Conservation (phyloP, 371 early-diverging fungal species). For the Encephalitozoon cuniculi region DNA sequence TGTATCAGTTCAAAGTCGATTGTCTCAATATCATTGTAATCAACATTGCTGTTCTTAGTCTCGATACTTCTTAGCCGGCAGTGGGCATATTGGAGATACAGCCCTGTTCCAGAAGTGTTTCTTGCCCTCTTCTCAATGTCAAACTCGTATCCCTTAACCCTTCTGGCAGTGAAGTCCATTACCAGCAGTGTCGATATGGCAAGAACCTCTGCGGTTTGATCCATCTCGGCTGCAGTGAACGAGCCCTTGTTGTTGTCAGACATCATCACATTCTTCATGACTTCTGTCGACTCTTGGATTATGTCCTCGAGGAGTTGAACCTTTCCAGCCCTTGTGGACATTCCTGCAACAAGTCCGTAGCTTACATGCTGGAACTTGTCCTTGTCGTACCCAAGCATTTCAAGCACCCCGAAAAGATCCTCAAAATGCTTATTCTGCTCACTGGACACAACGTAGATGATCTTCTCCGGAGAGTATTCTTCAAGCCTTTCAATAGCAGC, state of each 20-base stretch:
- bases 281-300: conserved; percentile 74
- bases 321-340: conserved; percentile 93
- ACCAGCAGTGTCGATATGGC: conserved; percentile 78
- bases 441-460: conserved; percentile 85
- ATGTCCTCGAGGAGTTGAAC: conserved; percentile 95
- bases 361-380: conserved; percentile 75
- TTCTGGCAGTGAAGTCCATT: conserved; percentile 85
- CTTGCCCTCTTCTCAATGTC: conserved; percentile 70
- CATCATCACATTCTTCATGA: conserved; percentile 83
- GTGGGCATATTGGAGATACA: conserved; percentile 75
- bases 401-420: conserved; percentile 84
- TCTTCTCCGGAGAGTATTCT: conserved; percentile 76
- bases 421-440: conserved; percentile 88
- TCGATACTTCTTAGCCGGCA: conserved; percentile 66
- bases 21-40: neutral
- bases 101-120: conserved; percentile 95
- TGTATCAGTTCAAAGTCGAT: conserved; percentile 63
- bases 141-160: conserved; percentile 91
- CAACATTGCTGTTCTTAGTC: conserved; percentile 62
- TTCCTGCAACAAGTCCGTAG: conserved; percentile 84
- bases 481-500: conserved; percentile 84
- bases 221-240: conserved; percentile 70
- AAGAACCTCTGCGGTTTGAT: conserved; percentile 67
- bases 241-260: conserved; percentile 73
- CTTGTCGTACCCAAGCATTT: conserved; percentile 69